Evolutionary conservation across 1,284 basidiomycete species (phyloP).

Genomic region (Schizophyllum commune): DNA sequence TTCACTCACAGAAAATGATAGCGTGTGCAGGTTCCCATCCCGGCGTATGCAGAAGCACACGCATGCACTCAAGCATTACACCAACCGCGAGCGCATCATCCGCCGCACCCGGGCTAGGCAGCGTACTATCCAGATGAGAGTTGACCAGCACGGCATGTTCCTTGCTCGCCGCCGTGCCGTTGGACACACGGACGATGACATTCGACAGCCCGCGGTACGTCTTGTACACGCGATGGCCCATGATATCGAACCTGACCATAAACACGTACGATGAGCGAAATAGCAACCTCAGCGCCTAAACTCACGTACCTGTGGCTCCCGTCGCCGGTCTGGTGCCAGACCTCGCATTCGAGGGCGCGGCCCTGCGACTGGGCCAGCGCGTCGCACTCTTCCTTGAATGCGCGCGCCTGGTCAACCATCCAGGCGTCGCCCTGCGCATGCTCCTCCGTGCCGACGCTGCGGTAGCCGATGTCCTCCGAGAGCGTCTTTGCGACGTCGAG

Average conservation of each 20-base stretch:
- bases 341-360: constrained; percentile 73
- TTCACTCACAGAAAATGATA: constrained; percentile 73
- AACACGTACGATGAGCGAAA: not conserved
- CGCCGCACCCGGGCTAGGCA: constrained; percentile 78
- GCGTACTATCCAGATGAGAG: constrained; percentile 76
- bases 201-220: constrained; percentile 86
- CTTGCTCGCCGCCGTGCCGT: constrained; percentile 68
- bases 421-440: constrained; percentile 84
- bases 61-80: constrained; percentile 86
- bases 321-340: constrained; percentile 81
- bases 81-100: constrained; percentile 87
- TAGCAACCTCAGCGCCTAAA: not conserved
- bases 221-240: constrained; percentile 83
- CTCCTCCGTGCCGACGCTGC: constrained; percentile 88
- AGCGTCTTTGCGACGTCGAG: constrained; percentile 55
- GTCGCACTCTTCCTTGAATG: constrained; percentile 56
- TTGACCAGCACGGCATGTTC: constrained; percentile 85
- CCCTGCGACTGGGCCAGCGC: constrained; percentile 36
- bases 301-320: constrained; percentile 66
- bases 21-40: constrained; percentile 73
- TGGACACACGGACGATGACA: constrained; percentile 82
- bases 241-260: constrained; percentile 72
- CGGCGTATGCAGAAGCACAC: constrained; percentile 72
- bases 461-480: constrained; percentile 83
- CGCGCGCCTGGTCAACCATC: constrained; percentile 64